phyloP scores from a whole-genome alignment of 2,329 filamentous ascomycete species.

The Cadophora malorum region DNA sequence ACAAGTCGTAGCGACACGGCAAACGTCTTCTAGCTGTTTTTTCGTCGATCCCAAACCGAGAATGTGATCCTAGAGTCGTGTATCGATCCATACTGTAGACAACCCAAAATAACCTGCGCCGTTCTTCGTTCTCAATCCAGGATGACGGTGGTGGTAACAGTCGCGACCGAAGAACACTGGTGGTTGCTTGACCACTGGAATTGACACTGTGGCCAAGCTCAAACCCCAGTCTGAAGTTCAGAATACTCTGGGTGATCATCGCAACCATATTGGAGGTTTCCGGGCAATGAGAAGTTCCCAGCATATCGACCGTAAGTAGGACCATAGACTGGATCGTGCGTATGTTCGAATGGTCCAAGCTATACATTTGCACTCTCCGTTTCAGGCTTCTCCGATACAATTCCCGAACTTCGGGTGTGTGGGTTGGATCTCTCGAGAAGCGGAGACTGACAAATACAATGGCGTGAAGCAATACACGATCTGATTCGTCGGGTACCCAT shows the following conservation, averaged over 20 bases:
- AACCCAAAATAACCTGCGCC: slow-evolving; percentile 18
- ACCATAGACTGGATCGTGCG: slow-evolving; percentile 13
- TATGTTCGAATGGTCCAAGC: slow-evolving; percentile 12
- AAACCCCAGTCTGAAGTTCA: slow-evolving; percentile 19
- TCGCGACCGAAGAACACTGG: not conserved
- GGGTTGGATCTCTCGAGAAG: slow-evolving; percentile 15
- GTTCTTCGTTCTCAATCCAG: slow-evolving; percentile 22
- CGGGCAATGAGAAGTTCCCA: slow-evolving; percentile 7
- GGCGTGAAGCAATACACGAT: slow-evolving; percentile 16
- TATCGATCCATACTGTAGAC: slow-evolving; percentile 21
- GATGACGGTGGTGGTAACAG: not conserved
- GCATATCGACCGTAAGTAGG: slow-evolving; percentile 18
- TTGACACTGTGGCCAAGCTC: not conserved
- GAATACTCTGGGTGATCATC: slow-evolving; percentile 20
- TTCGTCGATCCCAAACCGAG: slow-evolving; percentile 21
- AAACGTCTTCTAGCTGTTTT: slow-evolving; percentile 15
- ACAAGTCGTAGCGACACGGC: slow-evolving; percentile 19
- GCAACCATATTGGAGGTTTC: slow-evolving; percentile 21
- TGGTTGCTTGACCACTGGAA: not conserved
- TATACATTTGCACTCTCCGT: slow-evolving; percentile 12
- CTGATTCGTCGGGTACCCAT: slow-evolving; percentile 12
- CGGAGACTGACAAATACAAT: slow-evolving; percentile 19
- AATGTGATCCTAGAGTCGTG: slow-evolving; percentile 14
- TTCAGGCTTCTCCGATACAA: not conserved
- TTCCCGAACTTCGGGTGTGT: slow-evolving; percentile 6